phyloP scores from a whole-genome alignment of 495 filamentous ascomycete genomes.

The Corynascus novoguineensis region DNA sequence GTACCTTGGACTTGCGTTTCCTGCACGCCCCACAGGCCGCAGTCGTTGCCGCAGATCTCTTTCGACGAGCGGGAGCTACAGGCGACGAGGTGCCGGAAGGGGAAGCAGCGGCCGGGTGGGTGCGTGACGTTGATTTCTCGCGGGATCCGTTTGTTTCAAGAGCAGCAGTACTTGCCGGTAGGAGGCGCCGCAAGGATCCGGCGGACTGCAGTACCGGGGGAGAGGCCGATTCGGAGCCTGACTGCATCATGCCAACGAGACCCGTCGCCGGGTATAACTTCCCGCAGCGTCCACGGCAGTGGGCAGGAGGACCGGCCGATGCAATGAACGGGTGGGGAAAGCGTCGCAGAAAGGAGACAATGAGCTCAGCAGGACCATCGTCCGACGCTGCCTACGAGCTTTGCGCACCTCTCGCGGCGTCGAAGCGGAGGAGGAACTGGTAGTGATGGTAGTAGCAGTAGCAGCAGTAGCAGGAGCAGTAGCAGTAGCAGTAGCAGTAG shows the following conservation, averaged over 20 bases:
- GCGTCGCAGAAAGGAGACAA: too few relatives aligned
- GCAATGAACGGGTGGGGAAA: too few relatives aligned
- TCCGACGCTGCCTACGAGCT: too few relatives aligned
- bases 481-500: not conserved
- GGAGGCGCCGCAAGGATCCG: conserved; percentile 16
- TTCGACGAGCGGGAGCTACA: conserved; percentile 6
- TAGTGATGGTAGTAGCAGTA: not conserved
- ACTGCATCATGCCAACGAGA: not conserved
- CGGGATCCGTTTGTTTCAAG: not conserved
- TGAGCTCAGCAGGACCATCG: too few relatives aligned
- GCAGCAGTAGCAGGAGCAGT: too few relatives aligned
- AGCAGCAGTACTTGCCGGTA: conserved; percentile 9
- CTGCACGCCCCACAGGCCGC: conserved; percentile 52
- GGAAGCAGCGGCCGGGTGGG: not conserved
- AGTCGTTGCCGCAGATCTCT: conserved; percentile 42
- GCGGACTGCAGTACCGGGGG: conserved; percentile 1
- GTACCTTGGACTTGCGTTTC: conserved; percentile 51
- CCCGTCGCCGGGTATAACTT: not conserved
- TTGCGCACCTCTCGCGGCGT: not conserved
- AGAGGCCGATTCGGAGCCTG: conserved; percentile 5
- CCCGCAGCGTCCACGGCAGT: not conserved
- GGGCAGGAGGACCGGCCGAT: too few relatives aligned
- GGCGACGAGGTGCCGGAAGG: not conserved
- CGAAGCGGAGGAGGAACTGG: too few relatives aligned
- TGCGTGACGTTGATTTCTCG: not conserved